A percentile compares a stretch with the other conserved stretches of the same genome.
Evolutionary conservation across 1,139 yeast species (phyloP).

Genomic region (Kodamaea plutei): DNA sequence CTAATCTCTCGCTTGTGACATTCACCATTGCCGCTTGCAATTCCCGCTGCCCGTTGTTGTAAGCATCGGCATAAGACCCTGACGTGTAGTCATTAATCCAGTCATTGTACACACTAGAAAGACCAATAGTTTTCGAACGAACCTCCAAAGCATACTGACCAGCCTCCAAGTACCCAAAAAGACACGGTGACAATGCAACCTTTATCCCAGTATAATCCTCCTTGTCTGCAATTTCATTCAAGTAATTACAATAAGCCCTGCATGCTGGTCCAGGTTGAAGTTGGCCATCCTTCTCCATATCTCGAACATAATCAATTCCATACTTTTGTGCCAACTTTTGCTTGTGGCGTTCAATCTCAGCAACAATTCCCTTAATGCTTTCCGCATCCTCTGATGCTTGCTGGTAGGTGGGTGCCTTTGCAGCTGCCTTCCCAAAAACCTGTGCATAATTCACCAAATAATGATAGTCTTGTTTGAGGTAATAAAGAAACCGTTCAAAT

Average conservation of each 20-base stretch:
- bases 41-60: conserved; percentile 42
- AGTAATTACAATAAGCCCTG: conserved; percentile 55
- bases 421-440: conserved; percentile 62
- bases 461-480: conserved; percentile 66
- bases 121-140: conserved; percentile 6
- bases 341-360: conserved; percentile 56
- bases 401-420: conserved; percentile 54
- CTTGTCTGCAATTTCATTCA: conserved; percentile 47
- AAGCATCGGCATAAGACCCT: conserved; percentile 53
- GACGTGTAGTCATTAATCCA: conserved; percentile 65
- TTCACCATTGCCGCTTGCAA: conserved; percentile 41
- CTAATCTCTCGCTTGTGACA: conserved; percentile 36
- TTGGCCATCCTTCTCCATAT: conserved; percentile 34
- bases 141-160: conserved; percentile 22
- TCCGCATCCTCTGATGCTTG: conserved; percentile 50
- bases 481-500: conserved; percentile 50
- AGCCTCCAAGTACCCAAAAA: conserved; percentile 68
- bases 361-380: conserved; percentile 49
- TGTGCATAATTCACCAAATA: conserved; percentile 68
- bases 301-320: conserved; percentile 43
- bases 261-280: conserved; percentile 56
- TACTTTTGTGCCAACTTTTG: conserved; percentile 43
- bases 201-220: conserved; percentile 63
- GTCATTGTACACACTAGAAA: conserved; percentile 34
- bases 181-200: conserved; percentile 72